Conservation (phyloP, 2,329 filamentous ascomycete species). For the Cordyceps cateniannulata region DNA sequence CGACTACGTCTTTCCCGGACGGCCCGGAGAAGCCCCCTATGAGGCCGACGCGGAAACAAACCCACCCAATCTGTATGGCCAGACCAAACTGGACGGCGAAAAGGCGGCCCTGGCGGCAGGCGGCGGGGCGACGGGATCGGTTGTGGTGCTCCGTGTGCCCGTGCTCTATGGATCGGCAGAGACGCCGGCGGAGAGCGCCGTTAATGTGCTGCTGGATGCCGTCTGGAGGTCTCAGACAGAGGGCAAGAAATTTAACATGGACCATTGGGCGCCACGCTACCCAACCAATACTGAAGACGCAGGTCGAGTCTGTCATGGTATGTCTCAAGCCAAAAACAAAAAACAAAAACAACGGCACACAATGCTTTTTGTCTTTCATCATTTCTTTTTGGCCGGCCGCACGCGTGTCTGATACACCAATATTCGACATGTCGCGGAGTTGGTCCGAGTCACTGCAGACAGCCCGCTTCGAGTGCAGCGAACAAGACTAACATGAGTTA, state of each 20-base stretch:
- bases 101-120: constrained; percentile 59
- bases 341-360: background rate
- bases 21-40: constrained; percentile 77
- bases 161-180: constrained; percentile 77
- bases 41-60: constrained; percentile 53
- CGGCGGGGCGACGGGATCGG: constrained; percentile 45
- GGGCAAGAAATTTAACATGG: constrained; percentile 63
- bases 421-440: background rate
- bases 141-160: constrained; percentile 71
- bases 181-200: constrained; percentile 66
- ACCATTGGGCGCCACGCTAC: constrained; percentile 78
- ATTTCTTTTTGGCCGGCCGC: constrained; percentile 8
- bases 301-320: constrained; percentile 66
- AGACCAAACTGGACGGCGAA: constrained; percentile 56
- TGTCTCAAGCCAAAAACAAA: constrained; percentile 20
- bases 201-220: constrained; percentile 72
- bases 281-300: constrained; percentile 88
- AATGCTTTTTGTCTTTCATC: constrained; percentile 7
- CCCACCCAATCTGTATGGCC: constrained; percentile 70
- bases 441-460: background rate
- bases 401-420: background rate
- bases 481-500: background rate
- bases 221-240: constrained; percentile 67
- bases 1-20: constrained; percentile 73
- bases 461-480: background rate